A percentile compares a stretch with the other conserved stretches of the same genome.
Conservation (phyloP, 768 basidiomycete genomes). For the Serendipita vermifera region DNA sequence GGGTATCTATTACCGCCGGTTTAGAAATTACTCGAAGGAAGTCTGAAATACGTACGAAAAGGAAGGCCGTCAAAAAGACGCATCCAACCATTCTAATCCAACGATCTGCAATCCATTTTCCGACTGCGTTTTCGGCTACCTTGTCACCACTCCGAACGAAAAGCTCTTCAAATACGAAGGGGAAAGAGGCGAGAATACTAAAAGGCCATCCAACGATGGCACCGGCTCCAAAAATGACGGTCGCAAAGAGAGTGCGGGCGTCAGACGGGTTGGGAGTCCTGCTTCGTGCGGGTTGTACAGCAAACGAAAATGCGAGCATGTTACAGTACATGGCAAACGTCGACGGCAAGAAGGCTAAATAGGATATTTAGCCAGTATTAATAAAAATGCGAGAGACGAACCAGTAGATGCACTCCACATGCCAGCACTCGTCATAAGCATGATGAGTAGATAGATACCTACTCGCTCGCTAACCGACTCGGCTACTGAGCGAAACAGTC, state of each 20-base stretch:
- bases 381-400: conserved; percentile 25
- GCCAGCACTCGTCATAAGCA: conserved; percentile 72
- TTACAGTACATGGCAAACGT: conserved; percentile 89
- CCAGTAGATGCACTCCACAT: conserved; percentile 90
- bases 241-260: conserved; percentile 49
- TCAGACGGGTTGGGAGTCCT: conserved; percentile 32
- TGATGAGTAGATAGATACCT: conserved; percentile 87
- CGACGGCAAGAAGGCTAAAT: conserved; percentile 80
- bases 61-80: conserved; percentile 41
- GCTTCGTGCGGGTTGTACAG: conserved; percentile 24
- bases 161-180: conserved; percentile 83
- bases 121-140: conserved; percentile 33
- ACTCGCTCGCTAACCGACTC: conserved; percentile 78
- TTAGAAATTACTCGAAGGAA: background rate
- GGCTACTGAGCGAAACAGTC: conserved; percentile 67
- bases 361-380: background rate
- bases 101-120: conserved; percentile 47
- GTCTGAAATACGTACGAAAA: conserved; percentile 40
- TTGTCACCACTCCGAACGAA: conserved; percentile 61
- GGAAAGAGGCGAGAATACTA: conserved; percentile 70
- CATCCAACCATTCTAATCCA: conserved; percentile 44
- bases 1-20: conserved; percentile 48
- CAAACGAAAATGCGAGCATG: conserved; percentile 61
- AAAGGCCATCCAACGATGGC: conserved; percentile 97
- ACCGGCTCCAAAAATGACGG: conserved; percentile 61